phyloP scores from a whole-genome alignment of 805 yeast species.

The Kuraishia piskuri region DNA sequence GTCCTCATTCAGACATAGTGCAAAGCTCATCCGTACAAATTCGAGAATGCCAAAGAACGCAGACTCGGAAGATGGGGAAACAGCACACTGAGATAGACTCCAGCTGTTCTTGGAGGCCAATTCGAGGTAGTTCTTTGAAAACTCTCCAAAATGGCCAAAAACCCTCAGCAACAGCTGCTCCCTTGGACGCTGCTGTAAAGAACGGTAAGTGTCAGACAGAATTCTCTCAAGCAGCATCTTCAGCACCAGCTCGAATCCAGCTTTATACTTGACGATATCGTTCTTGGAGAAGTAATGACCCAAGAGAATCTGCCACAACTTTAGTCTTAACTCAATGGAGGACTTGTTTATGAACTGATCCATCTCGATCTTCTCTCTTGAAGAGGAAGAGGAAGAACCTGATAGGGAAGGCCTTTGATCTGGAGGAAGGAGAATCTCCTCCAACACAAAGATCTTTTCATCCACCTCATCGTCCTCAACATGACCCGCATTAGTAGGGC shows the following conservation, averaged over 20 bases:
- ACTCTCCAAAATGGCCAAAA: conserved; percentile 45
- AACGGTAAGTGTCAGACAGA: conserved; percentile 14
- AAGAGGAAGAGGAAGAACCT: conserved; percentile 5
- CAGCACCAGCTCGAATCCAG: conserved; percentile 46
- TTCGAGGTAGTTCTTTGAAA: conserved; percentile 28
- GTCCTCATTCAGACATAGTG: conserved; percentile 47
- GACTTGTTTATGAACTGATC: conserved; percentile 51
- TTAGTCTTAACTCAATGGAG: conserved; percentile 56
- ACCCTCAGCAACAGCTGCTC: conserved; percentile 35
- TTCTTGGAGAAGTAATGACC: conserved; percentile 35
- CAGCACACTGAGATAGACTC: conserved; percentile 10
- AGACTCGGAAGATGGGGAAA: not conserved
- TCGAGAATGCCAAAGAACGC: conserved; percentile 6
- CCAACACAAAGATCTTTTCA: conserved; percentile 29
- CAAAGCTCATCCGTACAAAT: conserved; percentile 34
- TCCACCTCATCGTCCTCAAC: conserved; percentile 18
- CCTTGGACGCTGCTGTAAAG: conserved; percentile 24
- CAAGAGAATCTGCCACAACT: conserved; percentile 68
- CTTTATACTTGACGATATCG: conserved; percentile 26
- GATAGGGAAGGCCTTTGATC: conserved; percentile 3
- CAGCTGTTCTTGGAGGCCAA: conserved; percentile 24
- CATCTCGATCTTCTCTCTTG: conserved; percentile 43
- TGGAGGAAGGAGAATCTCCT: conserved; percentile 31
- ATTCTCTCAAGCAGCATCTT: conserved; percentile 32
- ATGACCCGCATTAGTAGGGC: conserved; percentile 10